These are phyloP conservation scores for Hypomontagnella monticulosa DNA, from an alignment of 495 filamentous ascomycete genomes.

Conservation along the genomic window DNA sequence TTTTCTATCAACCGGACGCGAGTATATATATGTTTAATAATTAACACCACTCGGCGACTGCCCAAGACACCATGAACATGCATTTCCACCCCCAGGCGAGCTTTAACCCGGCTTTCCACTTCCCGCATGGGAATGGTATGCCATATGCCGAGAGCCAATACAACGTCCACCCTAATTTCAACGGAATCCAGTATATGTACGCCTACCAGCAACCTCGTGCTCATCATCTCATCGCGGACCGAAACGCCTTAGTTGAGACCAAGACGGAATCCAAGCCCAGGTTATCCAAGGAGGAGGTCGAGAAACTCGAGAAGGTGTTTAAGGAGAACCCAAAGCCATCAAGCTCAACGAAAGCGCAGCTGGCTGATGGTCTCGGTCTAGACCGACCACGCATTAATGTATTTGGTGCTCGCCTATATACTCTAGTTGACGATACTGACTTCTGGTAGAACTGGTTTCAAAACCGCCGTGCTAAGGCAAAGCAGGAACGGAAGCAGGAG, in stretches of 20 bases:
- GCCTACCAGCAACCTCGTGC: slow-evolving; percentile 38
- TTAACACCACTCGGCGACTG: slow-evolving; percentile 3
- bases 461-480: slow-evolving; percentile 84
- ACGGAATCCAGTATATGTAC: slow-evolving; percentile 38
- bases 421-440: slow-evolving; percentile 45
- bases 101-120: slow-evolving; percentile 34
- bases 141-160: slow-evolving; percentile 38
- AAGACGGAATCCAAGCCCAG: slow-evolving; percentile 69
- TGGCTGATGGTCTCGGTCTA: slow-evolving; percentile 76
- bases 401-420: slow-evolving; percentile 47
- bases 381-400: slow-evolving; percentile 82
- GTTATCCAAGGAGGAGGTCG: slow-evolving; percentile 84
- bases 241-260: slow-evolving; percentile 31
- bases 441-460: slow-evolving; percentile 85
- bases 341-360: slow-evolving; percentile 76
- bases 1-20: slow-evolving; percentile 2
- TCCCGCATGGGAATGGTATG: slow-evolving; percentile 28
- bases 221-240: slow-evolving; percentile 36
- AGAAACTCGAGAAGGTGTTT: slow-evolving; percentile 78
- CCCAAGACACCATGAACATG: slow-evolving; percentile 37
- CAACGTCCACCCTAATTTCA: slow-evolving; percentile 19
- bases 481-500: slow-evolving; percentile 77
- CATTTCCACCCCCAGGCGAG: slow-evolving; percentile 36
- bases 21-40: slow-evolving; percentile 15
- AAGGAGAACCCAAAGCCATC: slow-evolving; percentile 79